These are phyloP conservation scores for Selaginella tamariscina DNA, from an alignment of 75 land plant genomes.

Conservation along the genomic window DNA sequence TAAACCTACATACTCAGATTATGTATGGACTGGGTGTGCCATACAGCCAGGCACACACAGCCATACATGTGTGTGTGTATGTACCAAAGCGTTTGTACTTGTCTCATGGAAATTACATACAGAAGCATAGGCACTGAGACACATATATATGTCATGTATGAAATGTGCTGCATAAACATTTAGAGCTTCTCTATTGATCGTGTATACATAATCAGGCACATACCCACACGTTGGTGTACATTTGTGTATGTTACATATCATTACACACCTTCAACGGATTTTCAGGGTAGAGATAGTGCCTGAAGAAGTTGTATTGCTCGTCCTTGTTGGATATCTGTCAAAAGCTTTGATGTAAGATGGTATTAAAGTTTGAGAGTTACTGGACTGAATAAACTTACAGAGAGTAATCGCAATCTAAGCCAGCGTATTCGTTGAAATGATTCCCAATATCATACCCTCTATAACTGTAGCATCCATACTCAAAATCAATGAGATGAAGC, in stretches of 20 bases:
- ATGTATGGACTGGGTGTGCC: too few species aligned
- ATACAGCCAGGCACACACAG: too few species aligned
- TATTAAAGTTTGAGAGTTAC: background rate
- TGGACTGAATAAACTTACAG: slow-evolving; percentile 41
- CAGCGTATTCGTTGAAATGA: slow-evolving; percentile 98
- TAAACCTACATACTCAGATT: too few species aligned
- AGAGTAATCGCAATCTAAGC: slow-evolving; percentile 83
- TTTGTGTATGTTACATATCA: background rate
- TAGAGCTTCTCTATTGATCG: too few species aligned
- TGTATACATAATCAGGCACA: too few species aligned
- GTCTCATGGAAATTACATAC: too few species aligned
- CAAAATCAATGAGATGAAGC: slow-evolving; percentile 89
- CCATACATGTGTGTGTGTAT: too few species aligned
- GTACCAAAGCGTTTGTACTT: too few species aligned
- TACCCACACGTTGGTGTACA: background rate
- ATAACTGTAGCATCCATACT: slow-evolving; percentile 93
- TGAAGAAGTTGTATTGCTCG: slow-evolving; percentile 82
- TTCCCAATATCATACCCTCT: slow-evolving; percentile 96
- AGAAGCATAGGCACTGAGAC: too few species aligned
- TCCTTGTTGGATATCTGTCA: slow-evolving; percentile 81
- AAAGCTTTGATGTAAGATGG: background rate
- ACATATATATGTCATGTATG: too few species aligned
- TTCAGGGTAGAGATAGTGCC: slow-evolving; percentile 67
- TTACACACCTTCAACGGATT: slow-evolving; percentile 56
- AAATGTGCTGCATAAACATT: too few species aligned